A percentile compares a stretch with the other conserved stretches of the same genome.
Conservation (phyloP, 495 filamentous ascomycete species). For the Tuber microsphaerosporum region DNA sequence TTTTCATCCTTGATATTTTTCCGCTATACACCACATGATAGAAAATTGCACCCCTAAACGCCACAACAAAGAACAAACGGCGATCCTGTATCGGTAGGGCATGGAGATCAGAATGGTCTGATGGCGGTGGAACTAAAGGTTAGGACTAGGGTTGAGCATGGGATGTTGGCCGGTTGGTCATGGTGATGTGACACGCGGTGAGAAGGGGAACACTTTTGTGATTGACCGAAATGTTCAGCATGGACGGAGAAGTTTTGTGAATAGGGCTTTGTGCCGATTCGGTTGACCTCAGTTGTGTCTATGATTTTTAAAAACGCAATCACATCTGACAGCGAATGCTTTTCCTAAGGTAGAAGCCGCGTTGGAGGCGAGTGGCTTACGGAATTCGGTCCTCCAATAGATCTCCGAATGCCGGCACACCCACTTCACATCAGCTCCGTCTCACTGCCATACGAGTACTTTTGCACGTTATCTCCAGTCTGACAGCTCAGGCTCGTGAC, state of each 20-base stretch:
- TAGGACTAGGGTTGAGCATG: neutral
- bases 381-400: neutral
- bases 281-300: neutral
- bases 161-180: neutral
- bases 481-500: neutral
- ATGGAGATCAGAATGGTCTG: neutral
- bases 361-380: neutral
- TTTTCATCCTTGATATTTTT: neutral
- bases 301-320: neutral
- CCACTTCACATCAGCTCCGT: neutral
- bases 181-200: neutral
- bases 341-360: neutral
- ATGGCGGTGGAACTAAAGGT: neutral
- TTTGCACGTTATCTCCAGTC: neutral
- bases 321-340: neutral
- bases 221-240: neutral
- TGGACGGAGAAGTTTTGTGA: neutral
- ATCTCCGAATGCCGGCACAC: neutral
- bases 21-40: neutral
- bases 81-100: neutral
- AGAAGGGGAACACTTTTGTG: neutral
- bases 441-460: neutral
- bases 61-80: neutral
- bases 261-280: neutral
- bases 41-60: neutral